Conservation (phyloP, 2,329 filamentous ascomycete genomes). For the Huntiella bhutanensis region DNA sequence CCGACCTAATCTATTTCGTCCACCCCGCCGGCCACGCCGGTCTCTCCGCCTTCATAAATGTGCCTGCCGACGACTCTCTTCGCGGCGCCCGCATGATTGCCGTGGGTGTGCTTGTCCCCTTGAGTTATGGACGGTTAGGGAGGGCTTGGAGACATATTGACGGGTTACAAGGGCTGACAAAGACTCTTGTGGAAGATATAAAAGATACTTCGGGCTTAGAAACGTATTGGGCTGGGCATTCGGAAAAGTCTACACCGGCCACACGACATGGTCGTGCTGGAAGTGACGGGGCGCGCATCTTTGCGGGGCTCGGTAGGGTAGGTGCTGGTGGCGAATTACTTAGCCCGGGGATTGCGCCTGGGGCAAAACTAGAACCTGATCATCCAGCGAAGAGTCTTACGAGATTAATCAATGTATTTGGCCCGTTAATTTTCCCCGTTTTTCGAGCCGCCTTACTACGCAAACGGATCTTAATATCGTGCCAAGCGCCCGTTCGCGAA, state of each 20-base stretch:
- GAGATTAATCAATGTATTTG: slow-evolving; percentile 62
- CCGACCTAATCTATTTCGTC: slow-evolving; percentile 88
- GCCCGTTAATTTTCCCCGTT: slow-evolving; percentile 79
- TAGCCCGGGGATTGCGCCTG: background rate
- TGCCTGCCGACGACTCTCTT: slow-evolving; percentile 51
- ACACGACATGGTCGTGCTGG: background rate
- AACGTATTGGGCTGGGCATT: slow-evolving; percentile 54
- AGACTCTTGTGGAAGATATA: slow-evolving; percentile 46
- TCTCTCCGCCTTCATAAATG: slow-evolving; percentile 79
- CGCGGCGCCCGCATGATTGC: slow-evolving; percentile 86
- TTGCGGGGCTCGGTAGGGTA: background rate
- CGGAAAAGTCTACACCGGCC: background rate
- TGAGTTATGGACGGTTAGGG: slow-evolving; percentile 70
- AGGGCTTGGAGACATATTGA: slow-evolving; percentile 78
- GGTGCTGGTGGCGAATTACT: background rate
- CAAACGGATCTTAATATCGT: slow-evolving; percentile 74
- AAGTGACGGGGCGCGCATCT: slow-evolving; percentile 2
- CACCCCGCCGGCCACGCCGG: slow-evolving; percentile 65
- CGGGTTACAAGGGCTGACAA: slow-evolving; percentile 53
- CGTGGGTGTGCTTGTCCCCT: slow-evolving; percentile 70
- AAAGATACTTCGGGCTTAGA: slow-evolving; percentile 47
- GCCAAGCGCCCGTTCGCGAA: slow-evolving; percentile 66
- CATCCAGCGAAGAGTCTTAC: slow-evolving; percentile 78
- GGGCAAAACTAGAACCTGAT: slow-evolving; percentile 21
- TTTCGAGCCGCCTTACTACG: slow-evolving; percentile 71